phyloP scores from a whole-genome alignment of 2,329 filamentous ascomycete genomes.

The Ilyonectria mors-panacis region DNA sequence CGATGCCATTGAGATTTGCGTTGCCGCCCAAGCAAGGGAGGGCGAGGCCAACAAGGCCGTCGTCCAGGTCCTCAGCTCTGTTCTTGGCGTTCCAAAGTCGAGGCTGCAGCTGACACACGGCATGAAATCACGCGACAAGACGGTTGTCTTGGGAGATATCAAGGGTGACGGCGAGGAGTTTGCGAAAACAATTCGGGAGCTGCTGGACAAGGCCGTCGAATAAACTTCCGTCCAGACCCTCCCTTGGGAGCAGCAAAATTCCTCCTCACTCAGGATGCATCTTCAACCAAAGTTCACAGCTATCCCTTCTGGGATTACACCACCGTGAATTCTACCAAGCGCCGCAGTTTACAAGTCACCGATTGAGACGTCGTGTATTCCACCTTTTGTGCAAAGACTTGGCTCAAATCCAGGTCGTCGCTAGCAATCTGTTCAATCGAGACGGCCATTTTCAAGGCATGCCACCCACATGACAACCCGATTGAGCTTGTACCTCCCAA shows the following conservation, averaged over 20 bases:
- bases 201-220: constrained; percentile 47
- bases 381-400: not conserved
- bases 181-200: constrained; percentile 46
- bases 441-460: not conserved
- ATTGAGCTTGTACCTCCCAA: not conserved
- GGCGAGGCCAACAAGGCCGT: constrained; percentile 80
- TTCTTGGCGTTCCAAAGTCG: constrained; percentile 74
- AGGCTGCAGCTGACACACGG: constrained; percentile 75
- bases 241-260: not conserved
- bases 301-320: not conserved
- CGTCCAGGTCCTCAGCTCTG: constrained; percentile 72
- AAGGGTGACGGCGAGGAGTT: constrained; percentile 50
- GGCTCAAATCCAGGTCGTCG: not conserved
- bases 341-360: not conserved
- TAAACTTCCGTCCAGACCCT: constrained; percentile 20
- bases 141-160: constrained; percentile 60
- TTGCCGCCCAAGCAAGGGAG: constrained; percentile 75
- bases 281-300: not conserved
- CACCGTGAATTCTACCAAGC: not conserved
- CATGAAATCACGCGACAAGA: constrained; percentile 76
- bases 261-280: not conserved
- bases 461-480: not conserved
- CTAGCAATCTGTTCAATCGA: not conserved
- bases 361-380: not conserved
- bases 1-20: constrained; percentile 74